Evolutionary conservation across 148 eudicot species (phyloP).

Genomic region (Persicaria maculosa): DNA sequence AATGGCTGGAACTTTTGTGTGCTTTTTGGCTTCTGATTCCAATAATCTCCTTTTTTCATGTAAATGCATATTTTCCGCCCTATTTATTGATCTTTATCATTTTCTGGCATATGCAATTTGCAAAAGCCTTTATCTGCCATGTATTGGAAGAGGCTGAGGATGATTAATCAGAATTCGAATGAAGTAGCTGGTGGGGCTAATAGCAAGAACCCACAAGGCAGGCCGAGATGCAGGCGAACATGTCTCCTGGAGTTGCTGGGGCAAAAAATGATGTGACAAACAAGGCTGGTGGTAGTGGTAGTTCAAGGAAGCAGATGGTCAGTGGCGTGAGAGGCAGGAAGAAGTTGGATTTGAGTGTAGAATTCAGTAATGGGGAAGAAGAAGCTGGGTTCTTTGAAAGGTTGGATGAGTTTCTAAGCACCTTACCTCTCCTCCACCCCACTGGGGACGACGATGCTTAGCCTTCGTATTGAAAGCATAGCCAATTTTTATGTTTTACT

Average conservation of each 20-base stretch:
- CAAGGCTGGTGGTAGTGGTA: constrained; percentile 1
- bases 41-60: no score
- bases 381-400: constrained; percentile 42
- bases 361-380: constrained; percentile 44
- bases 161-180: not conserved
- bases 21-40: no score
- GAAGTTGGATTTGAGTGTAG: constrained; percentile 58
- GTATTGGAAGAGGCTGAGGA: not conserved
- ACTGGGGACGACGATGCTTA: constrained; percentile 45
- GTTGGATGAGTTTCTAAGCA: constrained; percentile 36
- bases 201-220: not conserved
- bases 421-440: constrained; percentile 46
- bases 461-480: constrained; percentile 10
- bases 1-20: no score
- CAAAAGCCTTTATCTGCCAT: no score
- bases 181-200: not conserved
- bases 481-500: constrained; percentile 5
- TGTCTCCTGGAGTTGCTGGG: not conserved
- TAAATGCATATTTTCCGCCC: no score
- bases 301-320: constrained; percentile 3
- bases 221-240: not conserved
- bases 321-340: constrained; percentile 37
- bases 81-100: no score
- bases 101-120: no score
- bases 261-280: not conserved